These are phyloP conservation scores for Malus orientalis DNA, from an alignment of 306 rosid species.

Conservation along the genomic window DNA sequence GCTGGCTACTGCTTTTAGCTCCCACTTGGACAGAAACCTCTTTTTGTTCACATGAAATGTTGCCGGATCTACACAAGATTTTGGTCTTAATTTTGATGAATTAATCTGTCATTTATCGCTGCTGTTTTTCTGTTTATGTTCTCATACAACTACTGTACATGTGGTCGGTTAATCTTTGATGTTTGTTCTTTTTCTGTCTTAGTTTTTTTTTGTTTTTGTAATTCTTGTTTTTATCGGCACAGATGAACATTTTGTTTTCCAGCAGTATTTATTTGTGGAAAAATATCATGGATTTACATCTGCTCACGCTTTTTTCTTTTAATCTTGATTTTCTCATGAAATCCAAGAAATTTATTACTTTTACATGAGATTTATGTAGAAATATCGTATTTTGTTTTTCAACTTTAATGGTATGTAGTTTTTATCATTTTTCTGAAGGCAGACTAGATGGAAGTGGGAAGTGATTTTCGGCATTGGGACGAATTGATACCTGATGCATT, in stretches of 20 bases:
- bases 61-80: slow-evolving; percentile 12
- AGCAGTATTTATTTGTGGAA: not conserved
- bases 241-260: not conserved
- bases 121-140: not conserved
- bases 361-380: not conserved
- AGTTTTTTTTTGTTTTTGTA: not conserved
- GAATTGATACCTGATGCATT: slow-evolving; percentile 89
- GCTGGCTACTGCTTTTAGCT: not conserved
- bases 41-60: not conserved
- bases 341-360: not conserved
- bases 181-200: not conserved
- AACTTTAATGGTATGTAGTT: not conserved
- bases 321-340: not conserved
- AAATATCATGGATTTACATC: not conserved
- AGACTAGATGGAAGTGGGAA: slow-evolving; percentile 58
- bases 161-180: not conserved
- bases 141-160: not conserved
- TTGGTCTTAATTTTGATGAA: not conserved
- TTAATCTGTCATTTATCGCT: not conserved
- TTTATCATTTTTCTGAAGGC: not conserved
- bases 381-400: not conserved
- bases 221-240: not conserved
- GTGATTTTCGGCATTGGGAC: slow-evolving; percentile 70
- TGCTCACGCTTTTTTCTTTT: not conserved
- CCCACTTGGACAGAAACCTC: slow-evolving; percentile 4